These are phyloP conservation scores for Geranium brycei DNA, from an alignment of 345 rosid genomes.

Conservation along the genomic window DNA sequence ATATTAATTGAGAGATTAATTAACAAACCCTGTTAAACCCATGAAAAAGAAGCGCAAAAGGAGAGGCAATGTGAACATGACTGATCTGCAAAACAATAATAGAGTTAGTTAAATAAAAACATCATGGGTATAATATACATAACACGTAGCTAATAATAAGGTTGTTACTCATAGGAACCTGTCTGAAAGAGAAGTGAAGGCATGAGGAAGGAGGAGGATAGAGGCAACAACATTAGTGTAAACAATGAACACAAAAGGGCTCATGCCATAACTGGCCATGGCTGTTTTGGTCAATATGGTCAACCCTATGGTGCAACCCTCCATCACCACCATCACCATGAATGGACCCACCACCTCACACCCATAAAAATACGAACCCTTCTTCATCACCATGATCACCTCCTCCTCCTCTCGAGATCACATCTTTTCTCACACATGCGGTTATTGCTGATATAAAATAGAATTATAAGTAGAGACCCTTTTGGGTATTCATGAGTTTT, in stretches of 20 bases:
- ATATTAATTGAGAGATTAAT: too few species aligned
- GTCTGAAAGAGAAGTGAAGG: slow-evolving; percentile 41
- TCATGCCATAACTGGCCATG: slow-evolving; percentile 42
- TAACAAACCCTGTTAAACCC: slow-evolving; percentile 61
- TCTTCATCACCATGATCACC: not conserved
- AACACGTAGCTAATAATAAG: not conserved
- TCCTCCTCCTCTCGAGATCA: slow-evolving; percentile 1
- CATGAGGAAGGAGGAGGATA: slow-evolving; percentile 45
- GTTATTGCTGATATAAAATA: too few species aligned
- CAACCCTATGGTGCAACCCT: slow-evolving; percentile 46
- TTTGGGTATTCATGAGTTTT: too few species aligned
- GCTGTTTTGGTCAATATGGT: slow-evolving; percentile 52
- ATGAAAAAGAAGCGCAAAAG: slow-evolving; percentile 49
- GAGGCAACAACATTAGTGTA: slow-evolving; percentile 53
- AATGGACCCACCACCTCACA: slow-evolving; percentile 28
- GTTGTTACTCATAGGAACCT: not conserved
- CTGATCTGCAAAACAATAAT: slow-evolving; percentile 25
- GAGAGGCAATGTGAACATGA: slow-evolving; percentile 29
- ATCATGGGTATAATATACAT: too few species aligned
- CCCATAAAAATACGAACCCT: slow-evolving; percentile 2
- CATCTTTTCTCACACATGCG: too few species aligned
- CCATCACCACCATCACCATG: slow-evolving; percentile 45
- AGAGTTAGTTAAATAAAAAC: too few species aligned
- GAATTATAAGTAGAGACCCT: too few species aligned
- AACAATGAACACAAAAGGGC: slow-evolving; percentile 65